Conservation (phyloP, 306 rosid genomes). For the Castanospermum australe region DNA sequence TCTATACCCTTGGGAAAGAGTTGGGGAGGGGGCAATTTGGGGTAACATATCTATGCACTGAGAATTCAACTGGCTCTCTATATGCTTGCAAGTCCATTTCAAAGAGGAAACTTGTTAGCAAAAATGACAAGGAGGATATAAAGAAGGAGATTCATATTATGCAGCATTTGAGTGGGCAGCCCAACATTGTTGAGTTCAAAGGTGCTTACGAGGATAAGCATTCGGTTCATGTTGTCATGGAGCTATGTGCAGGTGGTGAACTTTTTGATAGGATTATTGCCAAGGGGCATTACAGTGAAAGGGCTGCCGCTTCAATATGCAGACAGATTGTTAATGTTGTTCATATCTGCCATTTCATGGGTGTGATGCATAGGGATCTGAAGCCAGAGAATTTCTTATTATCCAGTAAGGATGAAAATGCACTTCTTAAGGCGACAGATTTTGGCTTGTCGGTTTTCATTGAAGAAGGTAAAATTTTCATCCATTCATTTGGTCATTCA, state of each 20-base stretch:
- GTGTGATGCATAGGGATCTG: conserved; percentile 94
- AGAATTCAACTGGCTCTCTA: conserved; percentile 54
- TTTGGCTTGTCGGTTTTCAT: conserved; percentile 89
- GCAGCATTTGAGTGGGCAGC: conserved; percentile 95
- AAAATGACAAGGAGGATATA: conserved; percentile 72
- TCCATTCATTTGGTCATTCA: background rate
- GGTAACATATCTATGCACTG: conserved; percentile 72
- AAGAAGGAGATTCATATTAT: conserved; percentile 89
- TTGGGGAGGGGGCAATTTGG: conserved; percentile 94
- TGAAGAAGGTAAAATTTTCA: conserved; percentile 70
- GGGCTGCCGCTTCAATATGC: conserved; percentile 82
- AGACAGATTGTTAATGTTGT: conserved; percentile 88
- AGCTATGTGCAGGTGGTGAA: conserved; percentile 91
- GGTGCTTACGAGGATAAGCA: conserved; percentile 85
- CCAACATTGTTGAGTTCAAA: conserved; percentile 85
- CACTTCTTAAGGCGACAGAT: conserved; percentile 85
- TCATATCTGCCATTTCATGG: conserved; percentile 85
- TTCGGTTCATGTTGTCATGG: conserved; percentile 87
- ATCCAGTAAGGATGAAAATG: conserved; percentile 70
- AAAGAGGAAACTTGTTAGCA: conserved; percentile 70
- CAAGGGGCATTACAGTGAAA: conserved; percentile 85
- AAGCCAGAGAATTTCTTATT: conserved; percentile 95
- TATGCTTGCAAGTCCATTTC: conserved; percentile 90
- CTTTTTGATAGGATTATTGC: conserved; percentile 89
- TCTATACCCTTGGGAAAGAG: conserved; percentile 67